Evolutionary conservation across 768 basidiomycete genomes (phyloP).

Genomic region (Sporobolomyces pararoseus): DNA sequence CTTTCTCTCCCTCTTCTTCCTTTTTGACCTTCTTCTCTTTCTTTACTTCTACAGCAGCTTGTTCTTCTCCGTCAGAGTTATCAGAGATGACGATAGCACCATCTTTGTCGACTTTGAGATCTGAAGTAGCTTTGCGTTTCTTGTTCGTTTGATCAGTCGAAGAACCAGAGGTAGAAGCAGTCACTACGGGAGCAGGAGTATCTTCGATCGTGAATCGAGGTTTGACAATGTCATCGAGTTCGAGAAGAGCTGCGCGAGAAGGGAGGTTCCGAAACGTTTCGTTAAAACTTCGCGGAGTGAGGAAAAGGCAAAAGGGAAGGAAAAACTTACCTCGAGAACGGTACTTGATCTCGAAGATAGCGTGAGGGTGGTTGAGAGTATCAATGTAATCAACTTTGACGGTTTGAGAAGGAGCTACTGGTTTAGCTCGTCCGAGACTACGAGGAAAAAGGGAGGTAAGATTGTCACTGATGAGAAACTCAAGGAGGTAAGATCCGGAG

Average conservation of each 20-base stretch:
- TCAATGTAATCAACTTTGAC: conserved; percentile 3
- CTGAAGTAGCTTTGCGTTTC: conserved; percentile 2
- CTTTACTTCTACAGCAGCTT: conserved; percentile 1
- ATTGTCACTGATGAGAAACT: background rate
- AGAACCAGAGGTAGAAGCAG: background rate
- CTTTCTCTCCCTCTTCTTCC: conserved; percentile 16
- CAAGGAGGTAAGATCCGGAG: background rate
- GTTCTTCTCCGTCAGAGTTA: conserved; percentile 21
- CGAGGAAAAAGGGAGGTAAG: background rate
- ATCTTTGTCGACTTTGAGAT: conserved; percentile 1
- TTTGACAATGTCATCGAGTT: conserved; percentile 26
- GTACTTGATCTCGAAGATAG: conserved; percentile 32
- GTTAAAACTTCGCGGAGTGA: too few relatives aligned
- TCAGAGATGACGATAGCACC: conserved; percentile 16
- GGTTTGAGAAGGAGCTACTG: rapidly evolving
- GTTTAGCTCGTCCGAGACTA: conserved; percentile 1
- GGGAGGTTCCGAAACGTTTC: background rate
- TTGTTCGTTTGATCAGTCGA: background rate
- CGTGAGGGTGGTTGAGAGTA: background rate
- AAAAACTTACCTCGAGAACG: background rate
- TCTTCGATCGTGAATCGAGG: background rate
- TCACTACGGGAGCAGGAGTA: too few relatives aligned
- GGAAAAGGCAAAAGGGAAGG: background rate
- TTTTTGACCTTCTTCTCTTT: conserved; percentile 9
- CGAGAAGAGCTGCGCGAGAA: conserved; percentile 15